Evolutionary conservation across 2,329 filamentous ascomycete genomes (phyloP).

Genomic region (Capronia epimyces): DNA sequence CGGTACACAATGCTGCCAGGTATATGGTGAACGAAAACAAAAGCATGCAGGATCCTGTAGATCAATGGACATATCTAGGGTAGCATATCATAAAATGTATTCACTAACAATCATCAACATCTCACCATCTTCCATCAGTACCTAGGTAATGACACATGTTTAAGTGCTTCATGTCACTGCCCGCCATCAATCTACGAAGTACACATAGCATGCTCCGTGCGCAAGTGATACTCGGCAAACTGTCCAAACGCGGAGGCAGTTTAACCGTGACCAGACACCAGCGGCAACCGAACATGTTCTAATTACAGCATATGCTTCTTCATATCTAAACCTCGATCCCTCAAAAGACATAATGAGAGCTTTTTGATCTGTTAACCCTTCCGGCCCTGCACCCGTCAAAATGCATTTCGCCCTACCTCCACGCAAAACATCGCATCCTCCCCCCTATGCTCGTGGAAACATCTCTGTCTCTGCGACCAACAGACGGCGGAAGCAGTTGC

Average conservation of each 20-base stretch:
- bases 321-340: no score
- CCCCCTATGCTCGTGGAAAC: constrained; percentile 57
- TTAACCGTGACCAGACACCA: no score
- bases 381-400: constrained; percentile 27
- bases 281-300: no score
- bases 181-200: no score
- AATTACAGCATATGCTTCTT: no score
- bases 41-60: neutral
- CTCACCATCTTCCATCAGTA: neutral
- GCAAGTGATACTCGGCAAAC: no score
- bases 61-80: neutral
- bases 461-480: constrained; percentile 33
- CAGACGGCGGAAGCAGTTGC: constrained; percentile 57
- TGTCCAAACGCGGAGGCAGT: no score
- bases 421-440: constrained; percentile 73
- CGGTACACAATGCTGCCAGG: constrained; percentile 74
- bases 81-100: neutral
- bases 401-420: constrained; percentile 92
- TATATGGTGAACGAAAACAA: constrained; percentile 45
- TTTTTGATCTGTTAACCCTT: neutral
- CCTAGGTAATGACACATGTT: no score
- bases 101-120: neutral
- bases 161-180: no score
- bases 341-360: no score
- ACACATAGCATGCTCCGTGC: no score